Base-by-base conservation (phyloP, 2,329 filamentous ascomycete genomes). In the Fusarium mangiferae region DNA sequence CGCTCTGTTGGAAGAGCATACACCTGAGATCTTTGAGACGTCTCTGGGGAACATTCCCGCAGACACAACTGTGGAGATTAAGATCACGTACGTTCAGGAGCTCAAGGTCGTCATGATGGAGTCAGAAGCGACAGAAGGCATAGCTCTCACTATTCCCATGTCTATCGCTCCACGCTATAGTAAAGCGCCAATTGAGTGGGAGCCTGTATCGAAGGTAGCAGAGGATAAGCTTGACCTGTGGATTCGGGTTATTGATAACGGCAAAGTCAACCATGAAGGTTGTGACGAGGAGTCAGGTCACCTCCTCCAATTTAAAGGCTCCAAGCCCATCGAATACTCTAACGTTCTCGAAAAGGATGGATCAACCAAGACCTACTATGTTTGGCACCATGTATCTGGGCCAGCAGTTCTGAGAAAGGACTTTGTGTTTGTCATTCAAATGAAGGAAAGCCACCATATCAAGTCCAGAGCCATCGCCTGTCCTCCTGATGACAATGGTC, bases 281-380 rank as follows among this genome's bases (percentile, higher is more conserved):
- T 62, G 48, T 0, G 18, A 12, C 0, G 58, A 22, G 4, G 48
- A 56, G 20, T 62, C 48, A 5, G 28, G n/a, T 0, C 38, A 62
- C 13, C 4, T 8, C 1, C 18, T 62, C 0, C 4, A 28, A 0
- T 55, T 26, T 4, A 4, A 55, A 0, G 48, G 58, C 0, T 28
- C n/a, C 7, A 44, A 44, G 1, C n/a, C 38, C 10, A 7, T 14
- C 0, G 52, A 56, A 18, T 30, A 30, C 15, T 6, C 22, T 11
- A 15, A 20, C 26, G 3, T 11, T 9, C 5, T 7, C 0, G 30
- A 41, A 2, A 56, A 7, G 2, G 12, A 42, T 28, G 4, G 6
- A 20, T 2, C 20, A 15, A 4, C 36, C 0, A 22, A 1, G 7
- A 14, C 7, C 17, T 41, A 55, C 26, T 55, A n/a, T 22, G 26